A percentile compares a stretch with the other conserved stretches of the same genome.
These are phyloP conservation scores for Trichocomaceae sp. DNA, from an alignment of 2,329 filamentous ascomycete species.

Conservation along the genomic window DNA sequence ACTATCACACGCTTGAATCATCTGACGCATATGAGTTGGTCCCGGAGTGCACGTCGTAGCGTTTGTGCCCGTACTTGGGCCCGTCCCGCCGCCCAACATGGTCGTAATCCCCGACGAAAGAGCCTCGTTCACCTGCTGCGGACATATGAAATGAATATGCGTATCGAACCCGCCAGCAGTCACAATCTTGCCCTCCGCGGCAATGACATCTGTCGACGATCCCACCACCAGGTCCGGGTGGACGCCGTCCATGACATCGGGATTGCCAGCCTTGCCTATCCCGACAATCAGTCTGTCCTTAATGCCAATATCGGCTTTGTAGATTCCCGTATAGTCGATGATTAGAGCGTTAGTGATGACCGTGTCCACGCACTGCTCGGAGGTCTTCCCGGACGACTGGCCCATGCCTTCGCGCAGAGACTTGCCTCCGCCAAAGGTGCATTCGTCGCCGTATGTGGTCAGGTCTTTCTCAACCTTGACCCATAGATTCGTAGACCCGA, in stretches of 20 bases:
- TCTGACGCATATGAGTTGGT: slow-evolving; percentile 72
- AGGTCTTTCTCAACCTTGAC: slow-evolving; percentile 80
- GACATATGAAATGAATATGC: slow-evolving; percentile 92
- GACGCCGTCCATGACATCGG: slow-evolving; percentile 93
- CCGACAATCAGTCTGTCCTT: slow-evolving; percentile 79
- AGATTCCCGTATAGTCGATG: slow-evolving; percentile 86
- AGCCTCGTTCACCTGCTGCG: slow-evolving; percentile 79
- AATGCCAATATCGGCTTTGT: slow-evolving; percentile 93
- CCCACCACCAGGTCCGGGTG: slow-evolving; percentile 72
- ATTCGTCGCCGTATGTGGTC: slow-evolving; percentile 85
- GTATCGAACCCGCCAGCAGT: slow-evolving; percentile 86
- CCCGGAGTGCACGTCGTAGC: slow-evolving; percentile 92
- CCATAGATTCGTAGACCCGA: slow-evolving; percentile 84
- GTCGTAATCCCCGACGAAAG: slow-evolving; percentile 83
- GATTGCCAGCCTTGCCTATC: slow-evolving; percentile 92
- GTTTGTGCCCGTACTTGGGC: slow-evolving; percentile 83
- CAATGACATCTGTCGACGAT: slow-evolving; percentile 83
- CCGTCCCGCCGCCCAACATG: slow-evolving; percentile 82
- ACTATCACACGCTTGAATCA: slow-evolving; percentile 79
- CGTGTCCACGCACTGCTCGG: slow-evolving; percentile 69
- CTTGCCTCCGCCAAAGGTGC: slow-evolving; percentile 91
- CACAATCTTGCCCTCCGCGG: slow-evolving; percentile 81
- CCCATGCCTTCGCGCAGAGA: slow-evolving; percentile 93
- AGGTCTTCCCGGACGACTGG: slow-evolving; percentile 70
- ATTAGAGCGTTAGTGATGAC: slow-evolving; percentile 87